These are phyloP conservation scores for Colletotrichum australisinense DNA, from an alignment of 2,329 filamentous ascomycete species.

Conservation along the genomic window DNA sequence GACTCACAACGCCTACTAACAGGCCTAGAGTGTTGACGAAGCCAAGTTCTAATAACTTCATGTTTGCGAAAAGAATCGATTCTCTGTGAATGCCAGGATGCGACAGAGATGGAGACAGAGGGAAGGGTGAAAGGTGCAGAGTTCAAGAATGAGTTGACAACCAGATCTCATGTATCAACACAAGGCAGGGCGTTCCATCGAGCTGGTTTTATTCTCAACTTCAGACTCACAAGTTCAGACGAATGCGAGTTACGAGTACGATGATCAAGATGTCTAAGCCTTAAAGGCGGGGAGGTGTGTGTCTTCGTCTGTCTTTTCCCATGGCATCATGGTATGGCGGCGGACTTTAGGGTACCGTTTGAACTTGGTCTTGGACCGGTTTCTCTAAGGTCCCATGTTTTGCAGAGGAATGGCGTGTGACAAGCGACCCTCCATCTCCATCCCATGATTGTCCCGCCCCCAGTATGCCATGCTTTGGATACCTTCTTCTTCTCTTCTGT, in stretches of 20 bases:
- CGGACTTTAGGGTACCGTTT: background rate
- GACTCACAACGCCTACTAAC: constrained; percentile 15
- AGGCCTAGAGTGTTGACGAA: constrained; percentile 17
- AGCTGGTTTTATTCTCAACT: constrained; percentile 4
- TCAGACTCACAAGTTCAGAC: constrained; percentile 1
- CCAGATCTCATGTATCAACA: background rate
- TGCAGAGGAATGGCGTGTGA: background rate
- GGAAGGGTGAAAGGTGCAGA: background rate
- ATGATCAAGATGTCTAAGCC: constrained; percentile 8
- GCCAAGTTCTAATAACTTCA: constrained; percentile 17
- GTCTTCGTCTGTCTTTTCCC: background rate
- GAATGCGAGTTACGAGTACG: constrained; percentile 11
- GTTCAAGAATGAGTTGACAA: background rate
- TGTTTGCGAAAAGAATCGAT: background rate
- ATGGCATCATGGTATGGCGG: too few relatives aligned
- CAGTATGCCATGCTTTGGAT: background rate
- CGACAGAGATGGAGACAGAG: background rate
- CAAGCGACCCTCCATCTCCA: constrained; percentile 1
- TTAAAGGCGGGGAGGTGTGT: constrained; percentile 8
- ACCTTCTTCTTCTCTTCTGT: background rate
- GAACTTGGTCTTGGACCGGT: background rate
- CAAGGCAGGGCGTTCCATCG: background rate
- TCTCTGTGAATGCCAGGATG: background rate
- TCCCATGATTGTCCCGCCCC: background rate
- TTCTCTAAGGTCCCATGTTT: background rate